Evolutionary conservation across 148 eudicot species (phyloP), one percentile per base, ranked within the genome.

Genomic region (Heliosperma pusillum): DNA sequence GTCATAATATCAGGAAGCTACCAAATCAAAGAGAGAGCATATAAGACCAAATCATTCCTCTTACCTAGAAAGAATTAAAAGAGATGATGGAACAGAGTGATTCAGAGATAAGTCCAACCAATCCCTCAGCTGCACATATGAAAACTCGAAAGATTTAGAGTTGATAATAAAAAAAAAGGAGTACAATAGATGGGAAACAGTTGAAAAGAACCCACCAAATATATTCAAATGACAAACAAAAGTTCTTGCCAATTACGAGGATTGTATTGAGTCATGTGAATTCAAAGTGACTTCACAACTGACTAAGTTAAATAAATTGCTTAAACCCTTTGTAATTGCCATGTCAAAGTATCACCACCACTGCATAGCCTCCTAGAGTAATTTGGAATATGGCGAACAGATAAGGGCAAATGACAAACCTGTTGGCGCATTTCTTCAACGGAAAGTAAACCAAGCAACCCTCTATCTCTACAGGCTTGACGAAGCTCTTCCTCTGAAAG

Each of bases 341-440:
- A 77, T 16, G 2, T 11, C 4, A 52, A 29, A 65, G 7, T 57
- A 63, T 60, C 56, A 50, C 61, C 56, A 50, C 25, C 30, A 74
- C 30, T 47, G 16, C 21, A 74, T 25, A 52, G 22, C 56, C 44
- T 36, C 8, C 11, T 26, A 63, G 47, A 44, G 26, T 26, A 4
- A 7, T 50, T 50, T 50, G 19, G 13, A 50, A 50, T 50, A n/a
- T 36, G 76, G 67, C 15, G 52, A 45, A 42, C 50, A 68, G 66
- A 58, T 30, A 26, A 44, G 11, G 70, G 12, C 60, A 26, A 25
- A 16, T 15, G 21, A 64, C 50, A 79, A 22, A 91, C 97, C 97
- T 91, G 91, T 72, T 89, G 88, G 8, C 89, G 88, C 97, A 91
- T 91, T 84, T 91, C 97, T 68, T 89, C 91, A 70, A 88, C 93